Base-by-base conservation (phyloP, 2,329 filamentous ascomycete genomes). In the Trichoderma lentiforme region DNA sequence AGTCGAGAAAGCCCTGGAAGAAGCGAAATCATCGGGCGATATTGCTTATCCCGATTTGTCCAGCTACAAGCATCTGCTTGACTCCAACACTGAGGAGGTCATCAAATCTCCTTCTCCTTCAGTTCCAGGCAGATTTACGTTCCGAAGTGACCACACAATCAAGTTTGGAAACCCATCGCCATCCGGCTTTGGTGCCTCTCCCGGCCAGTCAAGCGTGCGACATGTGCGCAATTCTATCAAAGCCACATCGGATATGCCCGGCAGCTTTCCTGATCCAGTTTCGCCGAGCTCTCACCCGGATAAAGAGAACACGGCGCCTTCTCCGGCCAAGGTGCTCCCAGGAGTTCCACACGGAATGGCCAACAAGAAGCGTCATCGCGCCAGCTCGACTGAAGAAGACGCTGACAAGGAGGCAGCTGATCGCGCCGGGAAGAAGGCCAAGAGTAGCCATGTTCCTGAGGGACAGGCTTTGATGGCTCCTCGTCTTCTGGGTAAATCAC, bases 331-430 rank as follows among this genome's bases (percentile, higher is more conserved):
- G 58, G 43, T 83, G 78, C 77, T 85, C 65, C 76, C 80, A n/a
- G 84, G 84, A 51, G 84, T 89, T 47, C 84, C 88, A 4, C 90
- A 91, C 75, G 90, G 90, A 21, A 87, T 92, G 81, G 80, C 83
- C 8, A 91, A 89, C 82, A 91, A 92, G 84, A 92, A 91, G 81
- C 87, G 90, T 30, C 85, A 87, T 75, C 85, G 89, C n/a, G 85
- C 86, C 18, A 86, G 81, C 67, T 85, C 84, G 62, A 88, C 89
- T 56, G 87, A 88, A 70, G 88, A 90, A 68, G 86, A 88, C 39
- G 84, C 84, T 0, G 85, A 86, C 65, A 79, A 83, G 60, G 83
- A 86, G 73, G 84, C 82, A 3, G 80, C 78, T 3, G 82, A 85
- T 72, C 85, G 87, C 15, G 86, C 85, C 2, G 82, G 84, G 30